phyloP scores from a whole-genome alignment of 768 basidiomycete genomes.

The Multifurca ochricompacta region DNA sequence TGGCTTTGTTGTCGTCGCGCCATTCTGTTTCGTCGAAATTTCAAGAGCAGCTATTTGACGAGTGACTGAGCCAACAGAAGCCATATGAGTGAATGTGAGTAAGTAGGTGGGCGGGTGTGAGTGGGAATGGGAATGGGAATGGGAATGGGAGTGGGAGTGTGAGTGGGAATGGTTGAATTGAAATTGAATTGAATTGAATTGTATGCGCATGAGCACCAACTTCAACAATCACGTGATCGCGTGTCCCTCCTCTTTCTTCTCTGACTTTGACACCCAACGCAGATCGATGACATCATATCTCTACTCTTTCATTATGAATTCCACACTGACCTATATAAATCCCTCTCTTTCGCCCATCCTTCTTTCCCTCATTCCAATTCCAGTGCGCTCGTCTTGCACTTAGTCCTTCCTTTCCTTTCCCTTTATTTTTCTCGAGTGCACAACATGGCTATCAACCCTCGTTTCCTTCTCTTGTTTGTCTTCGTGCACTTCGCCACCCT shows the following conservation, averaged over 20 bases:
- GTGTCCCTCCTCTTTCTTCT: too few relatives aligned
- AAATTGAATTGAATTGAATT: too few relatives aligned
- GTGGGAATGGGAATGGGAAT: too few relatives aligned
- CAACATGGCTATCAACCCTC: conserved; percentile 14
- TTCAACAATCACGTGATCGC: conserved; percentile 14
- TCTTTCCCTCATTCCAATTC: background rate
- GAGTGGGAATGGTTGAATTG: too few relatives aligned
- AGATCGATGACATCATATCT: background rate
- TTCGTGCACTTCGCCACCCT: conserved; percentile 9
- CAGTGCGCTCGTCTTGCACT: background rate
- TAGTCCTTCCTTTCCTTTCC: conserved; percentile 11
- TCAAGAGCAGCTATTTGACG: conserved; percentile 65
- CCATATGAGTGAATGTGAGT: too few relatives aligned
- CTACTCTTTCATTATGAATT: background rate
- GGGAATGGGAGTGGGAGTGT: too few relatives aligned
- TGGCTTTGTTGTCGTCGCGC: conserved; percentile 27
- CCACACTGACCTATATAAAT: background rate
- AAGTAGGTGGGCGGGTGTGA: too few relatives aligned
- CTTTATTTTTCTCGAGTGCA: background rate
- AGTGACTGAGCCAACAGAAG: conserved; percentile 46
- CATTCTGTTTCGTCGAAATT: conserved; percentile 44
- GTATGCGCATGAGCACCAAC: background rate
- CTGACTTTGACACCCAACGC: background rate
- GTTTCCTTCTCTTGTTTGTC: conserved; percentile 15
- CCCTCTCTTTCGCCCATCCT: background rate